A percentile compares a stretch with the other conserved stretches of the same genome.
Conservation (phyloP, 2,329 filamentous ascomycete species). For the Fusarium begoniae region DNA sequence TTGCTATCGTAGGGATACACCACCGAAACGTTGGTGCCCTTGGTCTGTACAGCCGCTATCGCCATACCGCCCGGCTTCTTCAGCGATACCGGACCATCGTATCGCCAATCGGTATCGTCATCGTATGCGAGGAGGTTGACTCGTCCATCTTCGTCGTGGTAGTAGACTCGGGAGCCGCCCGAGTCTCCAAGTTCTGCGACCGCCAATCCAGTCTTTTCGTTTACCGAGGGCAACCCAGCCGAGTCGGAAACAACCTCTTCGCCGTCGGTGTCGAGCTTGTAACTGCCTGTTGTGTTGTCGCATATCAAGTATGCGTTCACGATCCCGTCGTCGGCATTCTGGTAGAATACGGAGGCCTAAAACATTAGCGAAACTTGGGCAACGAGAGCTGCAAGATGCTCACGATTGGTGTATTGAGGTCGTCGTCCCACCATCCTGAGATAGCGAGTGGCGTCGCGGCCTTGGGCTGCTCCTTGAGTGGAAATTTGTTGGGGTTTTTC, state of each 20-base stretch:
- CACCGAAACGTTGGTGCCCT: conserved; percentile 28
- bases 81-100: conserved; percentile 25
- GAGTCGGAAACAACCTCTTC: conserved; percentile 14
- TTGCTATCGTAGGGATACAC: conserved; percentile 25
- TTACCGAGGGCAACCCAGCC: conserved; percentile 12
- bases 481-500: conserved; percentile 20
- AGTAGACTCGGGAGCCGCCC: conserved; percentile 31
- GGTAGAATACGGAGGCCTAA: conserved; percentile 31
- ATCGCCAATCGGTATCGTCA: conserved; percentile 36
- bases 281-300: conserved; percentile 23
- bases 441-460: conserved; percentile 14
- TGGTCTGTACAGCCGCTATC: conserved; percentile 5
- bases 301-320: conserved; percentile 27
- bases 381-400: background rate
- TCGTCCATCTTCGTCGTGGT: conserved; percentile 26
- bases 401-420: conserved; percentile 20
- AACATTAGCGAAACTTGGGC: background rate
- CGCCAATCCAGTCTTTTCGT: conserved; percentile 28
- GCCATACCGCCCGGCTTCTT: conserved; percentile 8
- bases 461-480: conserved; percentile 17
- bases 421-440: conserved; percentile 29
- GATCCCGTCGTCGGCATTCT: conserved; percentile 7
- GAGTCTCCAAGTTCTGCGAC: conserved; percentile 28
- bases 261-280: conserved; percentile 9
- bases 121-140: conserved; percentile 30